phyloP scores from a whole-genome alignment of 2,329 filamentous ascomycete species.

The Zymoseptoria crescenta region DNA sequence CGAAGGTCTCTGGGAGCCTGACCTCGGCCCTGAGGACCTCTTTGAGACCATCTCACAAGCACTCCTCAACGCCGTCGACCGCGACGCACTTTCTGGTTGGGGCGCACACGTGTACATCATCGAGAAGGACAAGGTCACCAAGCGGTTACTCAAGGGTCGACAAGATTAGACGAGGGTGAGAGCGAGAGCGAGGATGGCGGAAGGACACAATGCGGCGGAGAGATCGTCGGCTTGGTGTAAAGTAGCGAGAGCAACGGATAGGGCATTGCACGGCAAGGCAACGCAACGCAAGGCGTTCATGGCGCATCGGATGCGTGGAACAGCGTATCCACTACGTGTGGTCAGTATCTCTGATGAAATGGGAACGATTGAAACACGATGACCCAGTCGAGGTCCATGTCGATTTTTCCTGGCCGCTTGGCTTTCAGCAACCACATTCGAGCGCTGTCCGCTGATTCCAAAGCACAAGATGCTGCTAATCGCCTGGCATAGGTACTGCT shows the following conservation, averaged over 20 bases:
- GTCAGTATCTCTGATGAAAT: slow-evolving; percentile 13
- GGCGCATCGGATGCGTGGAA: slow-evolving; percentile 1
- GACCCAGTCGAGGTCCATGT: neutral
- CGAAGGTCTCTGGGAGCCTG: slow-evolving; percentile 94
- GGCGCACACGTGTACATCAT: slow-evolving; percentile 99
- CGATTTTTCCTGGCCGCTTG: too few relatives aligned
- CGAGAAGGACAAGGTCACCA: slow-evolving; percentile 99
- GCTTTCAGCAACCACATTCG: too few relatives aligned
- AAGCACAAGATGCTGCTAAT: too few relatives aligned
- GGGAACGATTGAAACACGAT: slow-evolving; percentile 4
- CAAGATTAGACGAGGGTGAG: slow-evolving; percentile 54
- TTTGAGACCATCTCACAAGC: slow-evolving; percentile 98
- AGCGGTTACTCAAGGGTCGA: slow-evolving; percentile 94
- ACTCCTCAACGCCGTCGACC: slow-evolving; percentile 88
- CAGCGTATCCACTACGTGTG: neutral
- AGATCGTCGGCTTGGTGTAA: slow-evolving; percentile 7
- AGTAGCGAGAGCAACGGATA: slow-evolving; percentile 8
- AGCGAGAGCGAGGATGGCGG: neutral
- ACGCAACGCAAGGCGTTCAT: slow-evolving; percentile 9
- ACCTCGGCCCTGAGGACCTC: slow-evolving; percentile 87
- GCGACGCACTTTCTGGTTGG: slow-evolving; percentile 95
- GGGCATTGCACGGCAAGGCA: slow-evolving; percentile 6
- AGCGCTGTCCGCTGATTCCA: too few relatives aligned
- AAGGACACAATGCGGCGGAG: neutral
- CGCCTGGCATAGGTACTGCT: too few relatives aligned